Conservation (phyloP, 2,329 filamentous ascomycete species). For the Drechslerella coelobrocha region DNA sequence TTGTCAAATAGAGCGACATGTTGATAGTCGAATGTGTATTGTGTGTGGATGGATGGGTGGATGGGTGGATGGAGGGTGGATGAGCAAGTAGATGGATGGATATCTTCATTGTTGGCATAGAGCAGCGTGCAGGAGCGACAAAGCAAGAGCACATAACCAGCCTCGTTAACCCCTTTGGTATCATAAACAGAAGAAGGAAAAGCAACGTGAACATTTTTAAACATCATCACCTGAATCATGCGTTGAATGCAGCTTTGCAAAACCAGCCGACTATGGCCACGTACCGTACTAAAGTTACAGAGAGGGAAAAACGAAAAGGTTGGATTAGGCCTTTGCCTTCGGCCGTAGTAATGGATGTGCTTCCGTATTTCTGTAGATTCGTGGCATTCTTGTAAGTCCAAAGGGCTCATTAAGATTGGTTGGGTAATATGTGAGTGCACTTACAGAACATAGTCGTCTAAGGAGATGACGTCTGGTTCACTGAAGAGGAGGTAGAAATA, state of each 20-base stretch:
- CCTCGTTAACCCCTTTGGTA: background rate
- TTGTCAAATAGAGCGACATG: background rate
- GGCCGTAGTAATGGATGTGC: slow-evolving; percentile 66
- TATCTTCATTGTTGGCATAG: background rate
- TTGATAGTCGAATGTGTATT: background rate
- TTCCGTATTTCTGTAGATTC: slow-evolving; percentile 63
- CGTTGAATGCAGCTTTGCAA: no score
- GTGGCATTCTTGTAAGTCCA: slow-evolving; percentile 8
- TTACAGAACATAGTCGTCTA: slow-evolving; percentile 71
- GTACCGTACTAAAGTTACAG: background rate
- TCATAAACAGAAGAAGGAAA: slow-evolving; percentile 5
- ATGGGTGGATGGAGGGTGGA: background rate
- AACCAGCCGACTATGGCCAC: background rate
- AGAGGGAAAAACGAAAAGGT: background rate
- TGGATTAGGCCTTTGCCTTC: slow-evolving; percentile 17
- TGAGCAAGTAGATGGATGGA: background rate
- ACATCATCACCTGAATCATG: no score
- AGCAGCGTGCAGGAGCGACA: background rate
- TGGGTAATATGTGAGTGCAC: background rate
- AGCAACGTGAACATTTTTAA: background rate
- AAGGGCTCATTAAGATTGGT: background rate
- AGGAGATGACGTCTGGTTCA: slow-evolving; percentile 68
- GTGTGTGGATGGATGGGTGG: background rate
- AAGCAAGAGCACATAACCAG: background rate
- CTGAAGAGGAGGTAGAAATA: slow-evolving; percentile 87